These are phyloP conservation scores for Cunninghamia lanceolata DNA, from an alignment of 75 land plant genomes.

Conservation along the genomic window DNA sequence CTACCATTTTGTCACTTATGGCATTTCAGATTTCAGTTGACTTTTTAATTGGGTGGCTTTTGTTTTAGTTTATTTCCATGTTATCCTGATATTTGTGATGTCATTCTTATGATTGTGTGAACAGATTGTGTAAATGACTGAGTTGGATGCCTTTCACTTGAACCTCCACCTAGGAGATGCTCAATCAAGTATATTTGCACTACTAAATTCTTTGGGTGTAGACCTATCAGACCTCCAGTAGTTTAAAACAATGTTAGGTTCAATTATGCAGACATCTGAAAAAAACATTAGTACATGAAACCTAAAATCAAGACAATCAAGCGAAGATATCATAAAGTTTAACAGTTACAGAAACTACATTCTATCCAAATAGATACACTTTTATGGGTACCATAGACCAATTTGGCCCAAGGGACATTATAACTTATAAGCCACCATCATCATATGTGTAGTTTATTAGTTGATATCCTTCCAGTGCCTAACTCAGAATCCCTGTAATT, in stretches of 20 bases:
- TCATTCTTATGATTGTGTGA: neutral
- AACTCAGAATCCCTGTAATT: neutral
- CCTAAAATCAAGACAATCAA: no score
- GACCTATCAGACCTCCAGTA: neutral
- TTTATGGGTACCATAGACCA: neutral
- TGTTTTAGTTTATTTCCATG: neutral
- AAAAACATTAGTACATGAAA: no score
- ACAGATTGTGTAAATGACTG: no score
- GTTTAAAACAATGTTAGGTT: no score
- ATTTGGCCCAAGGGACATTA: neutral
- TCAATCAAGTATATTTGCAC: neutral
- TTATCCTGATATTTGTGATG: neutral
- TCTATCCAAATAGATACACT: no score
- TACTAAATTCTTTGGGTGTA: neutral
- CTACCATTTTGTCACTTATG: neutral
- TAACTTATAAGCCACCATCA: neutral
- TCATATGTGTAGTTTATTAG: neutral
- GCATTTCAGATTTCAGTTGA: neutral
- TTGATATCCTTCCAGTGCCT: neutral
- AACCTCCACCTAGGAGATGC: neutral
- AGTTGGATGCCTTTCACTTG: neutral
- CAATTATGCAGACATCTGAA: no score
- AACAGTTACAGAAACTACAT: no score
- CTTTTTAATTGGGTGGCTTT: neutral
- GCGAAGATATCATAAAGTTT: no score